Evolutionary conservation across 73 alveolate genomes (phyloP), one percentile per base, ranked within the genome.

Genomic region (Paramecium bursaria): DNA sequence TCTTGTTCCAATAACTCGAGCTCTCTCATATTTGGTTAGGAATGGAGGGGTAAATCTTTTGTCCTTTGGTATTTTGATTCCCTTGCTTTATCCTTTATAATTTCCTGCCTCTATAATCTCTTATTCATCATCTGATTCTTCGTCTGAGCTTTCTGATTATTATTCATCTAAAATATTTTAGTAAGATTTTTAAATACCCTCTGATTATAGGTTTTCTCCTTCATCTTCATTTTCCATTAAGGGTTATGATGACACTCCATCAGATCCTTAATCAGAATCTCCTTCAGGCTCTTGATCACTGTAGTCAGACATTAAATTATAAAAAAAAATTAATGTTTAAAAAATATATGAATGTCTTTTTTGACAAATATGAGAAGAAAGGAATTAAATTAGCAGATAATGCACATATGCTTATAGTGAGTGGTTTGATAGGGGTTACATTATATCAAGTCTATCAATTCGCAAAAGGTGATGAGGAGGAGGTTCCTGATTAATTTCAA

Each of bases 21-120:
- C 99, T 88, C 94, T 91, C 89, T 95, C 99, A 80, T 94, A 97
- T 92, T 97, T 97, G 31, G 99, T 97, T 88, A 97, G 80, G 94
- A 87, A 97, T 5, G 96, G 95, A 6, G 99, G 91, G 11, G 99
- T 90, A 6, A 87, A 88, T 77, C 95, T 85, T 60, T 92, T 91
- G 25, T 55, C 90, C 44, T 87, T 90, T 31, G 82, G 51, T 30
- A 82, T 77, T 48, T 55, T 73, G 55, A 74, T 52, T 76, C 85
- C 52, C 5, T 86, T 54, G 35, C 90, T 48, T 30, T 91, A 47
- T 26, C 47, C 91, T 11, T 57, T 47, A 10, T 46, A 49, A 31
- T 85, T 89, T 23, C 73, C 86, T 39, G 44, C 30, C 15, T 61
- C 77, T 61, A 75, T 26, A 1, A 47, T 46, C 17, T 74, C 26